phyloP scores from a whole-genome alignment of 2,329 filamentous ascomycete genomes.

The Dryadomyces sulphureus region DNA sequence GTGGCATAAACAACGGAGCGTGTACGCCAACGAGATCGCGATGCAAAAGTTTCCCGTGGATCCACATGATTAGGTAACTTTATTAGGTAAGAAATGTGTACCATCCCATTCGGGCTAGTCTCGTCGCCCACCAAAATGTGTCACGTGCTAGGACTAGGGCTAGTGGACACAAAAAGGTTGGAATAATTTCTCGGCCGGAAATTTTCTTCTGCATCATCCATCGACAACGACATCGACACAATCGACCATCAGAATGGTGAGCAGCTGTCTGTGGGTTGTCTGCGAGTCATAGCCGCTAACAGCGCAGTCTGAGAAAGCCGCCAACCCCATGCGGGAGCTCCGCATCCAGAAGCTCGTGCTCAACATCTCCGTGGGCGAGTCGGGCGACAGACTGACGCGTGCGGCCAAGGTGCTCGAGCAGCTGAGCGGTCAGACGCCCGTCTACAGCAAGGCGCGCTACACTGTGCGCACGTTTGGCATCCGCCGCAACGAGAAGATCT shows the following conservation, averaged over 20 bases:
- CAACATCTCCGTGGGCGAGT: slow-evolving; percentile 99
- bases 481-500: slow-evolving; percentile 99
- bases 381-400: slow-evolving; percentile 99
- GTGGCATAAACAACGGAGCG: neutral
- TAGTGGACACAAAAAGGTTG: slow-evolving; percentile 7
- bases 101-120: neutral
- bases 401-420: slow-evolving; percentile 99
- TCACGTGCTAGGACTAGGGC: slow-evolving; percentile 8
- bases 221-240: slow-evolving; percentile 4
- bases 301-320: slow-evolving; percentile 61
- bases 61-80: neutral
- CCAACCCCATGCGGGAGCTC: slow-evolving; percentile 99
- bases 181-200: neutral
- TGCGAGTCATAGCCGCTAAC: slow-evolving; percentile 13
- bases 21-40: neutral
- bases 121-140: slow-evolving; percentile 7
- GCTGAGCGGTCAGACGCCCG: slow-evolving; percentile 97
- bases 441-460: slow-evolving; percentile 99
- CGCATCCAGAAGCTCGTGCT: slow-evolving; percentile 99
- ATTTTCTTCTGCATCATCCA: neutral
- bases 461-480: slow-evolving; percentile 99
- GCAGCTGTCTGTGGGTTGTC: neutral
- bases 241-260: slow-evolving; percentile 22
- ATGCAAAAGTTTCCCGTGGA: slow-evolving; percentile 3
- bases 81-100: neutral